A percentile compares a stretch with the other conserved stretches of the same genome.
phyloP scores from a whole-genome alignment of 139 green algal genomes.

The Chlamydomonas eustigma region DNA sequence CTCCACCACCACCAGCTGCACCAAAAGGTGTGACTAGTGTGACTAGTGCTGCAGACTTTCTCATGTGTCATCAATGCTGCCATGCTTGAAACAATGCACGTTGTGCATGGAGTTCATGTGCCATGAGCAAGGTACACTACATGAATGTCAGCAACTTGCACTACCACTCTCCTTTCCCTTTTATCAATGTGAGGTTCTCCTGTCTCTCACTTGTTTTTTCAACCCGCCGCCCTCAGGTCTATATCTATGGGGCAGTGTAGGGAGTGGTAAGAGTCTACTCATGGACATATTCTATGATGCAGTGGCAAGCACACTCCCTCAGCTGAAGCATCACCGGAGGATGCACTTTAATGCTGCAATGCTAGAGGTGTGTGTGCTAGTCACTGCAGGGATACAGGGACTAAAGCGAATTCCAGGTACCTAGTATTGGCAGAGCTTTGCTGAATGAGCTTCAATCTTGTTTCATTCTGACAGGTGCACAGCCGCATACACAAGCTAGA shows the following conservation, averaged over 20 bases:
- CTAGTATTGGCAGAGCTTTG: neutral
- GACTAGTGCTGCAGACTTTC: too few relatives aligned
- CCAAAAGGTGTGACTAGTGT: conserved; percentile 3
- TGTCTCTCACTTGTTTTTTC: too few relatives aligned
- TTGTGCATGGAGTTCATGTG: too few relatives aligned
- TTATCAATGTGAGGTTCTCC: too few relatives aligned
- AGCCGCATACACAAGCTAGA: conserved; percentile 51
- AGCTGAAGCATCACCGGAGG: conserved; percentile 31
- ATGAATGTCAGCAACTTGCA: too few relatives aligned
- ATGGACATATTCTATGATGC: conserved; percentile 23
- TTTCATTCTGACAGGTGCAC: conserved; percentile 36
- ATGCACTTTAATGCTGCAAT: conserved; percentile 77
- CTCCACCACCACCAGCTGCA: neutral
- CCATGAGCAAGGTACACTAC: too few relatives aligned
- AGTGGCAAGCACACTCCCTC: neutral
- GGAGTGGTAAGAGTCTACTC: conserved; percentile 17
- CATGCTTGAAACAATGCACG: too few relatives aligned
- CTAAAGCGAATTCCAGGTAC: neutral
- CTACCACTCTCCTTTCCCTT: too few relatives aligned
- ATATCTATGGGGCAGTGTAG: conserved; percentile 17
- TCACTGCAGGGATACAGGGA: too few relatives aligned
- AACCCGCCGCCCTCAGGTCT: neutral
- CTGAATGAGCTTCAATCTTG: too few relatives aligned
- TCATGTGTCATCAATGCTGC: too few relatives aligned
- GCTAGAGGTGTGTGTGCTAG: conserved; percentile 14